These are phyloP conservation scores for Cyberlindnera saturnus DNA, from an alignment of 805 yeast genomes.

Conservation along the genomic window DNA sequence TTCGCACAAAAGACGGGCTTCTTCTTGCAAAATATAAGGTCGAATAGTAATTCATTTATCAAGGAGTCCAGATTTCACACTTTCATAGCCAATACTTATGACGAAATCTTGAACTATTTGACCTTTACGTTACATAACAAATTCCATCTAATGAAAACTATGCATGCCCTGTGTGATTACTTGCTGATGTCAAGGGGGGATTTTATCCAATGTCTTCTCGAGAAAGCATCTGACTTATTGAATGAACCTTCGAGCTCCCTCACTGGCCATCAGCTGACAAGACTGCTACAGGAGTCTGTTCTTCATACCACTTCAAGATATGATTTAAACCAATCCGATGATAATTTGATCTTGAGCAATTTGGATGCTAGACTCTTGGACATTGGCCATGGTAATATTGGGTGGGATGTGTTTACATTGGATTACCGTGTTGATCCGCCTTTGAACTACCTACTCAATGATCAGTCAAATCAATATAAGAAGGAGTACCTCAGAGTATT, in stretches of 20 bases:
- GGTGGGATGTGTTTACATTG: constrained; percentile 90
- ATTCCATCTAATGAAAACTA: constrained; percentile 43
- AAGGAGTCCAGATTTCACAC: constrained; percentile 22
- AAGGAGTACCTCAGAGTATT: constrained; percentile 72
- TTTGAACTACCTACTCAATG: constrained; percentile 49
- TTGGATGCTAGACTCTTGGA: constrained; percentile 82
- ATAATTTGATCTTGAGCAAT: constrained; percentile 38
- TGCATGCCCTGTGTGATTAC: constrained; percentile 58
- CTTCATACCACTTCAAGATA: constrained; percentile 43
- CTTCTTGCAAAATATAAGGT: constrained; percentile 25
- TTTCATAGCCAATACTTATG: constrained; percentile 38
- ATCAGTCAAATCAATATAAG: constrained; percentile 35
- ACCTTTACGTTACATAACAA: constrained; percentile 43
- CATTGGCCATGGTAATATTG: constrained; percentile 63
- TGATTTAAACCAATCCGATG: constrained; percentile 28
- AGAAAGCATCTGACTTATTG: constrained; percentile 47
- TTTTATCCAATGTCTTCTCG: constrained; percentile 61
- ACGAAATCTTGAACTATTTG: constrained; percentile 47
- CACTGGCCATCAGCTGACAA: constrained; percentile 60
- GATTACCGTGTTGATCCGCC: constrained; percentile 61
- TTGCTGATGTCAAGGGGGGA: constrained; percentile 76
- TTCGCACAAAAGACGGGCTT: constrained; percentile 5
- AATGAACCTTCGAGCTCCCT: constrained; percentile 57
- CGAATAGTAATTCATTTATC: constrained; percentile 3
- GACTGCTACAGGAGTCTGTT: constrained; percentile 60